Conservation (phyloP, 495 filamentous ascomycete species). For the Neurospora sp. region DNA sequence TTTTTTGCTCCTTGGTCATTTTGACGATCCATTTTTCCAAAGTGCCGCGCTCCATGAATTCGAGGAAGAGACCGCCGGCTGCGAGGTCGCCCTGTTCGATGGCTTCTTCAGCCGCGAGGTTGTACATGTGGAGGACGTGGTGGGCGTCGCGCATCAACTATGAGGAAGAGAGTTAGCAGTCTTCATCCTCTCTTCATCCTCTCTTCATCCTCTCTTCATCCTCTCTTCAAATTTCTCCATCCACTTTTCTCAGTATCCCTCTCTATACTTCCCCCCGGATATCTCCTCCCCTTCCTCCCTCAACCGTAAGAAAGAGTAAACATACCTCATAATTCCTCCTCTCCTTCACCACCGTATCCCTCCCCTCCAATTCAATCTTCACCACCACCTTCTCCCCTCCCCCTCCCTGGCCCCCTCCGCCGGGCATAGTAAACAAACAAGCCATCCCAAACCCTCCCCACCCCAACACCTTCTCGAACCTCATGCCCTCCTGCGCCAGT, state of each 20-base stretch:
- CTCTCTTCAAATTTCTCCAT: too few relatives aligned
- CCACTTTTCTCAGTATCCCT: not conserved
- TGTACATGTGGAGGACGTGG: not conserved
- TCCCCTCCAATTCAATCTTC: not conserved
- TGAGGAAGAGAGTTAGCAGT: not conserved
- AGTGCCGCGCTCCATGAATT: not conserved
- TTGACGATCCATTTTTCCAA: not conserved
- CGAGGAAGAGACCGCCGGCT: not conserved
- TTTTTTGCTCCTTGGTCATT: not conserved
- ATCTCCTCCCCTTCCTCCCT: not conserved
- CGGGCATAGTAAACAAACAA: not conserved
- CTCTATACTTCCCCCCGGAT: not conserved
- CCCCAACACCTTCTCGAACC: not conserved
- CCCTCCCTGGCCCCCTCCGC: not conserved
- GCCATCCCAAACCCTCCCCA: not conserved
- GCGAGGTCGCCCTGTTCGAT: not conserved
- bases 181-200: not conserved
- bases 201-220: too few relatives aligned
- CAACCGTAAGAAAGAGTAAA: not conserved
- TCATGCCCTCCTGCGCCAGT: not conserved
- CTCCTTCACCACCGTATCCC: not conserved
- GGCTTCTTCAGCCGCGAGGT: not conserved
- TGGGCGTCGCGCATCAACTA: not conserved
- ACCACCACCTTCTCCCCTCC: not conserved
- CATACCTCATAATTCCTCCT: not conserved